These are phyloP conservation scores for Myochromella boudieri DNA, from an alignment of 768 basidiomycete species.

Conservation along the genomic window DNA sequence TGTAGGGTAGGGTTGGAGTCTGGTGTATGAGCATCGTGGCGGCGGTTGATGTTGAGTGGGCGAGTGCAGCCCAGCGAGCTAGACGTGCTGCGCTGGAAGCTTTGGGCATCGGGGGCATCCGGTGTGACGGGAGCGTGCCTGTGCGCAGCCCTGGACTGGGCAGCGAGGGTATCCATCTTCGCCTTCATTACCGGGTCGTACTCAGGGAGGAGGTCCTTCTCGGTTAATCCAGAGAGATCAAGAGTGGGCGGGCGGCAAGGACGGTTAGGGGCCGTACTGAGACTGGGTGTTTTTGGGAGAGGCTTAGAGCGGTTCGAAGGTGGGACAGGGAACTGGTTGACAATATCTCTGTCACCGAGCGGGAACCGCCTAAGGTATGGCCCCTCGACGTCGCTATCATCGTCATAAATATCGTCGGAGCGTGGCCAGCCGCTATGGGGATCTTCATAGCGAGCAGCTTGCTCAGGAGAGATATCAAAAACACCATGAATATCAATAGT, in stretches of 20 bases:
- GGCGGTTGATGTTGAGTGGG: conserved; percentile 8
- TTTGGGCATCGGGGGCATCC: neutral
- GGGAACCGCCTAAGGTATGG: neutral
- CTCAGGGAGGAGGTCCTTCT: conserved; percentile 7
- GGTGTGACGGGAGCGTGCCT: no score
- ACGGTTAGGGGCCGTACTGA: conserved; percentile 2
- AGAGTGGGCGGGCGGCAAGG: conserved; percentile 11
- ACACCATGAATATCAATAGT: conserved; percentile 12
- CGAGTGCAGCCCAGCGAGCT: conserved; percentile 3
- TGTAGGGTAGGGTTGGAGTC: neutral
- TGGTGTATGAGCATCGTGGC: neutral
- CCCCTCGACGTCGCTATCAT: neutral
- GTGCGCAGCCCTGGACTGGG: no score
- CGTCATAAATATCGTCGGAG: neutral
- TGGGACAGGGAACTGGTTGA: conserved; percentile 14
- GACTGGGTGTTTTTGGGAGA: no score
- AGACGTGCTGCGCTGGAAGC: conserved; percentile 10
- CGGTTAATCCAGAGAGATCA: conserved; percentile 4
- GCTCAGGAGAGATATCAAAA: conserved; percentile 12
- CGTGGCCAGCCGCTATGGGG: conserved; percentile 9
- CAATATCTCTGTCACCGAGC: conserved; percentile 9
- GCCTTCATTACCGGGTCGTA: conserved; percentile 8
- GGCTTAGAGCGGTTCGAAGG: conserved; percentile 1
- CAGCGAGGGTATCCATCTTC: conserved; percentile 9
- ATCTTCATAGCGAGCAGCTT: conserved; percentile 5